Evolutionary conservation across 1,284 basidiomycete species (phyloP), one percentile per base, ranked within the genome.

Genomic region (Microbotryum violaceum): DNA sequence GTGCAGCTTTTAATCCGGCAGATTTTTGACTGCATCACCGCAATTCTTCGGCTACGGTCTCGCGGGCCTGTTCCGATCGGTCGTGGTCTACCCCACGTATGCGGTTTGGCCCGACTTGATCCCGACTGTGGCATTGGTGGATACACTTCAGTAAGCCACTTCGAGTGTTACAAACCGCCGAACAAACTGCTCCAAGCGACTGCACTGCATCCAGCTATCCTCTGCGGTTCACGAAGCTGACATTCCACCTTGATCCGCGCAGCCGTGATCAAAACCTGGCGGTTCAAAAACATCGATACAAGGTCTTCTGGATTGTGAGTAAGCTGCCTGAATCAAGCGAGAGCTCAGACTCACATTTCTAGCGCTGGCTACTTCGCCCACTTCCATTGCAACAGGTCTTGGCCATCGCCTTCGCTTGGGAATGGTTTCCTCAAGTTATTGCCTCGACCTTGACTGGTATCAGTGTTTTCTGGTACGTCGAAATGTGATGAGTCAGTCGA

Each of bases 401-500:
- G 58, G 46, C 58, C 27, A 61, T 58, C 23, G 71, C 72, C 61
- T 71, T 71, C 55, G 54, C 61, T 44, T 70, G 66, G 65, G 76
- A 78, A 64, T 75, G 58, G 57, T 37, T 69, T 33, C 65, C 65
- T 20, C 60, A 82, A 6, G 85, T 84, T 72, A 82, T 85, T 49
- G 70, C 70, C 33, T 67, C 68, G 33, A 67, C 67, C 70, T 31
- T 61, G 23, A 61, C 59, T n/a, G 59, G 59, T 37, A 44, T 70
- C 82, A 29, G 71, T 82, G 74, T 84, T 74, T 84, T 62, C 77
- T 84, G 71, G 83, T 82, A 69, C 75, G 83, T 46, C 78, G 82
- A 31, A 80, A 80, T 27, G 80, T 73, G 81, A 47, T 80, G 25
- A 76, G 79, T 0, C 74, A 70, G 81, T 37, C 37, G 12, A 37